These are phyloP conservation scores for Botrytis byssoidea DNA, from an alignment of 2,329 filamentous ascomycete genomes.

Conservation along the genomic window DNA sequence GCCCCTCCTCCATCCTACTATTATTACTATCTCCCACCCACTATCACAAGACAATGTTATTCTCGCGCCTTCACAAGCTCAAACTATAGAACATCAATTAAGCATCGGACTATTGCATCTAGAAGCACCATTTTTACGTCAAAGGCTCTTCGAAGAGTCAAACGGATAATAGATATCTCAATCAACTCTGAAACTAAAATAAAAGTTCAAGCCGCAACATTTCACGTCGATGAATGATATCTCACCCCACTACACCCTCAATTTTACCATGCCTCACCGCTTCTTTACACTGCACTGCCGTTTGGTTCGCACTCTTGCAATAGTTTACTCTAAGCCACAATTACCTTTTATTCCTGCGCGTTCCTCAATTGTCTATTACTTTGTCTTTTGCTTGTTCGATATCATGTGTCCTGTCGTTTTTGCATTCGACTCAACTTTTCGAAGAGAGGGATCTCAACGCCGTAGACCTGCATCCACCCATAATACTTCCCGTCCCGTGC, in stretches of 20 bases:
- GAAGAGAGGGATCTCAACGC: background rate
- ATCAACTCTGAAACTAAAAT: background rate
- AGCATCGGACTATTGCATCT: background rate
- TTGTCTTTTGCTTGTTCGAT: background rate
- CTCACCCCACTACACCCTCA: slow-evolving; percentile 12
- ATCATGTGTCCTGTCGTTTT: slow-evolving; percentile 1
- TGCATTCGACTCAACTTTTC: background rate
- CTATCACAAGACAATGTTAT: slow-evolving; percentile 8
- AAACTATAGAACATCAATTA: background rate
- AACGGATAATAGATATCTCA: background rate
- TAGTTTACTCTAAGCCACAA: background rate
- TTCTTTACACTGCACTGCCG: slow-evolving; percentile 8
- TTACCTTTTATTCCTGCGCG: background rate
- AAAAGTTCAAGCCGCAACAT: background rate
- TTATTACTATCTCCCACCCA: background rate
- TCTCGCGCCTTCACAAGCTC: background rate
- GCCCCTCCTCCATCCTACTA: background rate
- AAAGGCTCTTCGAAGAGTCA: background rate
- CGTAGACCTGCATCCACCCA: slow-evolving; percentile 10
- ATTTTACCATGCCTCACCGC: background rate
- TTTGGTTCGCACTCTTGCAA: background rate
- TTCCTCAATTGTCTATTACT: background rate
- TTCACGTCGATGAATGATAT: slow-evolving; percentile 10
- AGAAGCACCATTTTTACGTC: background rate
- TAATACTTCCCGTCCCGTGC: background rate